Evolutionary conservation across 805 yeast genomes (phyloP).

Genomic region (Phaffomyces thermotolerans): DNA sequence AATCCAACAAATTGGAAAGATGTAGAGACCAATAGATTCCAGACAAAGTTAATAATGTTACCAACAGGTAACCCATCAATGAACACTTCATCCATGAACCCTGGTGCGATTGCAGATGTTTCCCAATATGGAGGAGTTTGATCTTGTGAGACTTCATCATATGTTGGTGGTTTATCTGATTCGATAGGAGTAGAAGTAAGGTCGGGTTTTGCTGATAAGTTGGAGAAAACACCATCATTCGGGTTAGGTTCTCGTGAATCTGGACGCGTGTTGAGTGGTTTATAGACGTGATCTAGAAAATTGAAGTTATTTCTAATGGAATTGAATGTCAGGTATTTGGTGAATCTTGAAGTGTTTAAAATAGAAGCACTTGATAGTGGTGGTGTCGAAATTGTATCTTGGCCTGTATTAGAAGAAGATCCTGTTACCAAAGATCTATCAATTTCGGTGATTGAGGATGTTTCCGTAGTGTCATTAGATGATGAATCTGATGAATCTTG

Average conservation of each 20-base stretch:
- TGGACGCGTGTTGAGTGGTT: conserved; percentile 6
- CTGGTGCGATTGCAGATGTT: conserved; percentile 72
- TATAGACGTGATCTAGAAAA: conserved; percentile 31
- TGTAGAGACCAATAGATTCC: conserved; percentile 87
- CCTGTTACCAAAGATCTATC: not conserved
- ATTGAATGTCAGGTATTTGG: conserved; percentile 6
- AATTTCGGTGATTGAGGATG: no score
- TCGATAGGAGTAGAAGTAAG: conserved; percentile 16
- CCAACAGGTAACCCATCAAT: conserved; percentile 97
- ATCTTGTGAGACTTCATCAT: conserved; percentile 93
- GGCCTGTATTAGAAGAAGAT: not conserved
- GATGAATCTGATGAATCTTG: no score
- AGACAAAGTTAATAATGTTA: conserved; percentile 73
- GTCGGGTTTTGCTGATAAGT: conserved; percentile 86
- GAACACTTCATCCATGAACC: conserved; percentile 75
- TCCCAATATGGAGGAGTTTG: conserved; percentile 97
- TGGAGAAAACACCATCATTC: conserved; percentile 87
- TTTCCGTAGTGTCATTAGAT: no score
- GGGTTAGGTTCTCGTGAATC: conserved; percentile 25
- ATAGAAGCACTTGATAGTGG: not conserved
- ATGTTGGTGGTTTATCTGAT: conserved; percentile 68
- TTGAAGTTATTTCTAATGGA: conserved; percentile 31
- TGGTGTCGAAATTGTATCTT: not conserved
- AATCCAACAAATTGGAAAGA: conserved; percentile 94
- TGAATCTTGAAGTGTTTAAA: not conserved